Base-by-base conservation (phyloP, 345 rosid genomes). In the Lepidium didymum region DNA sequence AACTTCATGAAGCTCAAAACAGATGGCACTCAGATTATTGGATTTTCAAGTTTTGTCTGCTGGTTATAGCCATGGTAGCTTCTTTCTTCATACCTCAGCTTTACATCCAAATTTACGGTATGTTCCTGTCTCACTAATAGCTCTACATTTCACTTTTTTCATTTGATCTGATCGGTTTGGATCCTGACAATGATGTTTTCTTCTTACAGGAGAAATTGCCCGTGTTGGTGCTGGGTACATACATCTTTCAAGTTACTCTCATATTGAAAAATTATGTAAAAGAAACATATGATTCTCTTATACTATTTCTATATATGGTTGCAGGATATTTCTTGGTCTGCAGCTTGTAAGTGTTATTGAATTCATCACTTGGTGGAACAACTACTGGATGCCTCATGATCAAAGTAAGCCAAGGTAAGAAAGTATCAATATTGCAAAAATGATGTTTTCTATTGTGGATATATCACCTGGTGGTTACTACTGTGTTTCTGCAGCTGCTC, bases 311-410 rank as follows among this genome's bases (percentile, higher is more conserved):
- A 16, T 35, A 4, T 19, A 19, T 19, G 44, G 16, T 68, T 67
- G 21, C 69, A 92, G 96, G 75, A 71, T 89, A 21, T 92, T 87
- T 80, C 92, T 92, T 33, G 77, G 81, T 50, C 96, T 92, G 65
- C 98, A 92, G 76, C 96, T 92, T 29, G 67, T 92, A 40, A 90
- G 96, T 34, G 84, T 92, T 6, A 86, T 84, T 18, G 91, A 92
- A 80, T 92, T 92, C 63, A 90, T 86, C 14, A 81, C 79, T 55
- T 92, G 96, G 96, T 92, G 96, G 98, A 90, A 92, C 59, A 80
- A 81, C 57, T 85, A 85, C 63, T 87, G 96, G 93, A 87, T 81
- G 91, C 86, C 87, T 19, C 80, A 78, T 35, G 70, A 82, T 36
- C 82, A 72, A 54, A 81, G 61, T 16, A 89, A 86, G 61, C 74